Evolutionary conservation across 768 basidiomycete genomes (phyloP), one percentile per base, ranked within the genome.

Genomic region (Suillus hirtellus): DNA sequence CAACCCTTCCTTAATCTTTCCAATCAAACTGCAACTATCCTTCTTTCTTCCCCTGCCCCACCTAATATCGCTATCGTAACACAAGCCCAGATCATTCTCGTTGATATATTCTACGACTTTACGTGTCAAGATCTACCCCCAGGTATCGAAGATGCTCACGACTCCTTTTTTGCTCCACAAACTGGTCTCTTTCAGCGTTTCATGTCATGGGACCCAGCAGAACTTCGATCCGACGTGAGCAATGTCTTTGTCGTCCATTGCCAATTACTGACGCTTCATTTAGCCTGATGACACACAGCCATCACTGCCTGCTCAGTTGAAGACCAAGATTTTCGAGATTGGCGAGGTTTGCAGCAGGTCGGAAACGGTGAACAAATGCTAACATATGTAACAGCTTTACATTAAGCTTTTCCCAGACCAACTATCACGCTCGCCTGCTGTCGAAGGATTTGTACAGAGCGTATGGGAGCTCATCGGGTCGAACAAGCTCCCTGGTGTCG

Each of bases 121-220:
- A 95, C 91, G 2, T 92, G 92, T 68, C 96, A 99, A 67, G 97
- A 99, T 76, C 81, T 99, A 19, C 97, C 96, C 4, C 94, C 95
- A 15, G 90, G 88, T 67, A 89, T 99, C 69, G 97, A 99, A 73
- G 97, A 99, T 70, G 80, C 87, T 34, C 87, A 95, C 63, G 79
- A 83, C 21, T 85, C 90, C 64, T 97, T 96, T 74, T 97, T 98
- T 75, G 88, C 82, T 4, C 80, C 87, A 1, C 78, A 78, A 0
- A 78, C 75, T 3, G 92, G 92, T 1, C 88, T 87, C 79, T 90
- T 98, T 72, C 86, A 93, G 64, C 84, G 83, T 62, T 92, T 97
- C 69, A 76, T 99, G 65, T 78, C 79, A 5, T 96, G 93, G 93
- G 86, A 95, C 70, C 86, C 90, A 1, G 76, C 78, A 1, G 81